Conservation (phyloP, 2,329 filamentous ascomycete genomes). For the Nannizzia gypsea region DNA sequence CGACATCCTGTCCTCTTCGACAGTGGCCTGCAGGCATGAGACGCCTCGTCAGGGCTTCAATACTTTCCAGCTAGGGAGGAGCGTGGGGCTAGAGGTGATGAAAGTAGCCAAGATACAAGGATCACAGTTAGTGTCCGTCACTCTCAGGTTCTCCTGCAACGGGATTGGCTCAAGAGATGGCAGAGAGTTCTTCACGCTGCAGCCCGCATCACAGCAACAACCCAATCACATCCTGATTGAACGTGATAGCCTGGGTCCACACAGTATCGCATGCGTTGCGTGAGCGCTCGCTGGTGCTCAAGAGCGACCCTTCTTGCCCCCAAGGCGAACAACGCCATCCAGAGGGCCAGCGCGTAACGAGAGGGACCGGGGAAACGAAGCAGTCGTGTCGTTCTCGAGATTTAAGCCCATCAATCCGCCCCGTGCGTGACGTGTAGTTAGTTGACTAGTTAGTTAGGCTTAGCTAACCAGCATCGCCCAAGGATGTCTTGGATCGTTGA, state of each 20-base stretch:
- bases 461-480: background rate
- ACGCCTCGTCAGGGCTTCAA: constrained; percentile 1
- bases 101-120: constrained; percentile 4
- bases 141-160: background rate
- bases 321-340: background rate
- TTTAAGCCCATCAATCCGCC: background rate
- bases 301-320: background rate
- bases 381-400: background rate
- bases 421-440: background rate
- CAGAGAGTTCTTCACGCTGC: constrained; percentile 5
- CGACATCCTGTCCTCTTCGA: background rate
- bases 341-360: background rate
- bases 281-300: background rate
- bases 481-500: background rate
- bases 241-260: constrained; percentile 5
- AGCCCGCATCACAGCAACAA: constrained; percentile 1
- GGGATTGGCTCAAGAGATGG: constrained; percentile 4
- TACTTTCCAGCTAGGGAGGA: background rate
- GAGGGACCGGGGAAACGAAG: background rate
- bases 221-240: background rate
- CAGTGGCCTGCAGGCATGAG: background rate
- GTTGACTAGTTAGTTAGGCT: too few relatives aligned
- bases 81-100: constrained; percentile 6
- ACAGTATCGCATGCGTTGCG: background rate
- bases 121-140: constrained; percentile 3